These are phyloP conservation scores for Elongisporangium prolatum DNA, from an alignment of 352 stramenopile species.

Conservation along the genomic window DNA sequence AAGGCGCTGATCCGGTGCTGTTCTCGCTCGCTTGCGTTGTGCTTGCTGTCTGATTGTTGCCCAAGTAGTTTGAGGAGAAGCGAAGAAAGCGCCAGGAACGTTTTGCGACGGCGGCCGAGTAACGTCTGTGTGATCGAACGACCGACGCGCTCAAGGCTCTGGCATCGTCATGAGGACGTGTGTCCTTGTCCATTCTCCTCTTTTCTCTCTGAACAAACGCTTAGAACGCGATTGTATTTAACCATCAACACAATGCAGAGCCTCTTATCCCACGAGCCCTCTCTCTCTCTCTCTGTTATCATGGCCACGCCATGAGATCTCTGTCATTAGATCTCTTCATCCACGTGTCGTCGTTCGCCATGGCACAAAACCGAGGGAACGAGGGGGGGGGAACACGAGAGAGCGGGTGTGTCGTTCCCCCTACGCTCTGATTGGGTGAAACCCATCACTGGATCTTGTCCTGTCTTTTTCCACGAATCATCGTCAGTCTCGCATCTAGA, in stretches of 20 bases:
- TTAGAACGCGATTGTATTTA: slow-evolving; percentile 3
- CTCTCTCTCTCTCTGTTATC: background rate
- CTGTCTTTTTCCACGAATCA: background rate
- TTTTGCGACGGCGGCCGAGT: slow-evolving; percentile 31
- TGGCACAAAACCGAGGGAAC: background rate
- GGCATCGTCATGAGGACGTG: background rate
- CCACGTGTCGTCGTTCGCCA: background rate
- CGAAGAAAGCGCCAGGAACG: slow-evolving; percentile 68
- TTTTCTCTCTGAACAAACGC: background rate
- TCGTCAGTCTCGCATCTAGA: background rate
- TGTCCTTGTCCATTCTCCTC: background rate
- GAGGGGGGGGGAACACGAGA: background rate
- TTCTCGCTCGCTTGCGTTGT: slow-evolving; percentile 5
- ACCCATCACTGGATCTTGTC: background rate
- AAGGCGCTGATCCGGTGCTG: slow-evolving; percentile 3
- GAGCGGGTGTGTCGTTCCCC: background rate
- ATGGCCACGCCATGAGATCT: background rate
- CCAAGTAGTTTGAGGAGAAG: slow-evolving; percentile 79
- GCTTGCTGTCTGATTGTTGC: background rate
- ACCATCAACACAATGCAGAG: background rate
- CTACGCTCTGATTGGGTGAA: background rate
- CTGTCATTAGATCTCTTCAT: background rate
- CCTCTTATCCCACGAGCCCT: background rate
- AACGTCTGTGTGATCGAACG: background rate
- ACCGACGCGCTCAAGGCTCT: no score